Evolutionary conservation across 228 moss, liverwort and hornwort species (phyloP), one percentile per base, ranked within the genome.

Genomic region (Sphagnum fallax): DNA sequence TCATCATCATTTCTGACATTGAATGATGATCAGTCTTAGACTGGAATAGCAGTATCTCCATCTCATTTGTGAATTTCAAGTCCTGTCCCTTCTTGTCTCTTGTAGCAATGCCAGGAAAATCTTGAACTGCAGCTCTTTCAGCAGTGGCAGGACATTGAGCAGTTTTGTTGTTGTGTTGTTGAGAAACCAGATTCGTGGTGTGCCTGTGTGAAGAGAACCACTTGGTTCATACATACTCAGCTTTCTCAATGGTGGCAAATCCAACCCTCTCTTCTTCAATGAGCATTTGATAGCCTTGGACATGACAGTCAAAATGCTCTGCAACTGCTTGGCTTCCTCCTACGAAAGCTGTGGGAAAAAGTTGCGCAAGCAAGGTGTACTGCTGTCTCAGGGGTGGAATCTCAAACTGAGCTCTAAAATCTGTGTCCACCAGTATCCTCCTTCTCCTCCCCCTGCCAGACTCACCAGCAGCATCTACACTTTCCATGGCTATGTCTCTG

Each of bases 61-160:
- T 89, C 71, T 84, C 89, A 10, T 55, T 79, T 4, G 85, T 87
- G 67, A 90, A 93, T 68, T 85, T 78, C 61, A 76, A 81, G 64
- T 93, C 90, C 88, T 88, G 89, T 47, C 73, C 79, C 32, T 32
- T 32, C 62, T 67, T 65, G n/a, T 75, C 80, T 62, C 87, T 69
- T 53, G 90, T 71, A n/a, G 89, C 90, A 10, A 83, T 84, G 32
- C 71, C 59, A 52, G 83, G 84, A 18, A 87, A 78, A 16, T 85
- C 73, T 3, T 52, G 49, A 10, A 18, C 77, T 0, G 16, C 18
- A 7, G 47, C 6, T 16, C 70, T 67, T 9, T 67, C 59, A 4
- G 78, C 32, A 32, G 32, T 2, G 32, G 32, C 32, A 32, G 32
- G 32, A 32, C 32, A 32, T 32, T 32, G 32, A 32, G 2, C 32